Conservation (phyloP, 768 basidiomycete species). For the Podaxis carcinomalis region DNA sequence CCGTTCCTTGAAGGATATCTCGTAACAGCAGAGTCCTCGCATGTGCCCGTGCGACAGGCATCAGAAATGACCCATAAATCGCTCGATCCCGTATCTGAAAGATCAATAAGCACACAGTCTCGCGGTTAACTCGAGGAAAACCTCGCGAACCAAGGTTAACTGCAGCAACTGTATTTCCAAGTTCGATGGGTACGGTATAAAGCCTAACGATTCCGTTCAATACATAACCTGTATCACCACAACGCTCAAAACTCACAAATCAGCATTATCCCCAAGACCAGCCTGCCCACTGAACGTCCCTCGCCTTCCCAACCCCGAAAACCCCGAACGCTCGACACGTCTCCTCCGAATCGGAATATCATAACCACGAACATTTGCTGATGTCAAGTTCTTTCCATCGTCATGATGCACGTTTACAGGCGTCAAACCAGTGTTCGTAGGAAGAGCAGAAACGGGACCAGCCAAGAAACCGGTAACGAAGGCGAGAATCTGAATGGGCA, state of each 20-base stretch:
- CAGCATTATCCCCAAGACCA: constrained; percentile 32
- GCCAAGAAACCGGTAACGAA: constrained; percentile 15
- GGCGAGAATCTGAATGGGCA: constrained; percentile 9
- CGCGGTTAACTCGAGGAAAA: neutral
- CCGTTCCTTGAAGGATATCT: constrained; percentile 40
- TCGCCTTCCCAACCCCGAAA: constrained; percentile 17
- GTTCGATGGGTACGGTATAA: constrained; percentile 31
- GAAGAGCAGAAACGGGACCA: constrained; percentile 16
- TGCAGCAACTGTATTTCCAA: constrained; percentile 25
- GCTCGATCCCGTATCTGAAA: constrained; percentile 64
- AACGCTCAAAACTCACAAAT: constrained; percentile 23
- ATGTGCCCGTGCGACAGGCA: constrained; percentile 36
- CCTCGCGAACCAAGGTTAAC: constrained; percentile 26
- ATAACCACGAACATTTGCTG: constrained; percentile 14
- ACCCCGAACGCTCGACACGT: constrained; percentile 13
- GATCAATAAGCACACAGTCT: neutral
- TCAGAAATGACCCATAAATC: constrained; percentile 66
- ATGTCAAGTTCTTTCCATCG: neutral
- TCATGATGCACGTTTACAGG: neutral
- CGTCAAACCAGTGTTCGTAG: neutral
- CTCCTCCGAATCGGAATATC: constrained; percentile 20
- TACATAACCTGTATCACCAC: neutral
- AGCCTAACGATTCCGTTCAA: constrained; percentile 18
- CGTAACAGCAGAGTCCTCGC: constrained; percentile 29
- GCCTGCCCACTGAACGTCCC: constrained; percentile 27